Evolutionary conservation across 2,329 filamentous ascomycete genomes (phyloP).

Genomic region (Emmonsiellopsis sp.): DNA sequence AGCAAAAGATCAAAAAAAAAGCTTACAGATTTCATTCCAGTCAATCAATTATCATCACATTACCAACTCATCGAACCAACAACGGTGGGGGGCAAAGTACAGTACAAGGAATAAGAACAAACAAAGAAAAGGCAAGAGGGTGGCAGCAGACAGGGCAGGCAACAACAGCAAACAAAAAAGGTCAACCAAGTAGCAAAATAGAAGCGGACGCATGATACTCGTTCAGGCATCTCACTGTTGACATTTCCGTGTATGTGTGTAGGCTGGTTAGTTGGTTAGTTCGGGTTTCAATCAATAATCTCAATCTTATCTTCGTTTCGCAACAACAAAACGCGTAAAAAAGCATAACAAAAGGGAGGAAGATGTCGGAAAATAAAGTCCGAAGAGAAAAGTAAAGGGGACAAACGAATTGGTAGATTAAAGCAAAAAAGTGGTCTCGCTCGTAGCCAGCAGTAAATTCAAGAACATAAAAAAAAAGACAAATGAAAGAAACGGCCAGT

Average conservation of each 20-base stretch:
- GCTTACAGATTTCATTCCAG: background rate
- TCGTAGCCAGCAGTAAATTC: conserved; percentile 2
- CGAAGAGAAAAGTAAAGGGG: conserved; percentile 6
- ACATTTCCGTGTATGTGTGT: background rate
- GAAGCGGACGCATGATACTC: background rate
- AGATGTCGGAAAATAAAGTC: conserved; percentile 5
- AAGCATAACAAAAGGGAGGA: conserved; percentile 4
- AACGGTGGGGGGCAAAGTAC: conserved; percentile 16
- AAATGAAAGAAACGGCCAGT: conserved; percentile 8
- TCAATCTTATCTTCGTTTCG: conserved; percentile 9
- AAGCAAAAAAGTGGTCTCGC: background rate
- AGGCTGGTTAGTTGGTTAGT: no score
- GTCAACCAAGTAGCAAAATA: background rate
- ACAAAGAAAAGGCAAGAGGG: conserved; percentile 12
- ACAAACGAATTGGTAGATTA: background rate
- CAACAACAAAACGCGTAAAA: background rate
- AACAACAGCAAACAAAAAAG: background rate
- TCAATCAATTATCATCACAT: background rate
- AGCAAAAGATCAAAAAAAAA: no score
- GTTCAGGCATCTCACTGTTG: background rate
- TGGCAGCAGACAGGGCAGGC: background rate
- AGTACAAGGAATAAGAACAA: conserved; percentile 19
- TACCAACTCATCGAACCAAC: conserved; percentile 4
- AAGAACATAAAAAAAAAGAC: conserved; percentile 10
- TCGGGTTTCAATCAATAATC: background rate